Percentiles rank a stretch among this genome's conserved stretches.
These are phyloP conservation scores for Pseudevernia furfuracea DNA, from an alignment of 495 filamentous ascomycete species.

Conservation along the genomic window DNA sequence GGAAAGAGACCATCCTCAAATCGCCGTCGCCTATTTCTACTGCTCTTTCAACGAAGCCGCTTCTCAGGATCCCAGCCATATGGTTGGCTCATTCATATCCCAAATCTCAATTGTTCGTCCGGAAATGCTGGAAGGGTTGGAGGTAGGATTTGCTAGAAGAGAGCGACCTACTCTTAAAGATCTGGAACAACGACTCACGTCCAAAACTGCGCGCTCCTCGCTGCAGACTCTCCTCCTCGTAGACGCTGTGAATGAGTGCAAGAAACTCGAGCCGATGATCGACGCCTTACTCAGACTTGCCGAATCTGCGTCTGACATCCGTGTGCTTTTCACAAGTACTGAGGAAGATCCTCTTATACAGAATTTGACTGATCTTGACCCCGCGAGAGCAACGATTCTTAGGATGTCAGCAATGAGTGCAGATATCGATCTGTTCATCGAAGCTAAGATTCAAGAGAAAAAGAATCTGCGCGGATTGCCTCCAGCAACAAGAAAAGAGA, in stretches of 20 bases:
- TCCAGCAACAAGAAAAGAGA: not conserved
- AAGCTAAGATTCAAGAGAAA: not conserved
- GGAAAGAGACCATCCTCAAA: not conserved
- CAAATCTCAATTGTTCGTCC: not conserved
- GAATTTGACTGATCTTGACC: not conserved
- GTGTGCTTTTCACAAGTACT: not conserved
- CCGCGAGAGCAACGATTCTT: not conserved
- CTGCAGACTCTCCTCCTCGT: not conserved
- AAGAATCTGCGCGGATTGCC: not conserved
- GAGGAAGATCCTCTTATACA: not conserved
- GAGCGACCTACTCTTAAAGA: not conserved
- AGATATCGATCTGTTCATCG: constrained; percentile 2
- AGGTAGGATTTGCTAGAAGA: not conserved
- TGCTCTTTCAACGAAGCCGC: not conserved
- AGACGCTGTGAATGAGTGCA: constrained; percentile 1
- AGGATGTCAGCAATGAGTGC: not conserved
- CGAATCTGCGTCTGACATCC: not conserved
- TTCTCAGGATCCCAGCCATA: not conserved
- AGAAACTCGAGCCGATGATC: not conserved
- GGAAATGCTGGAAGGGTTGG: constrained; percentile 1
- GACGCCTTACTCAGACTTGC: not conserved
- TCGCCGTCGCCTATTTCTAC: not conserved
- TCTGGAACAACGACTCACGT: not conserved
- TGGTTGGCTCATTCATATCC: not conserved
- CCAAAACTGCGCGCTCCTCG: not conserved